Evolutionary conservation across 2,329 filamentous ascomycete genomes (phyloP).

Genomic region (Penicillium nordicum): DNA sequence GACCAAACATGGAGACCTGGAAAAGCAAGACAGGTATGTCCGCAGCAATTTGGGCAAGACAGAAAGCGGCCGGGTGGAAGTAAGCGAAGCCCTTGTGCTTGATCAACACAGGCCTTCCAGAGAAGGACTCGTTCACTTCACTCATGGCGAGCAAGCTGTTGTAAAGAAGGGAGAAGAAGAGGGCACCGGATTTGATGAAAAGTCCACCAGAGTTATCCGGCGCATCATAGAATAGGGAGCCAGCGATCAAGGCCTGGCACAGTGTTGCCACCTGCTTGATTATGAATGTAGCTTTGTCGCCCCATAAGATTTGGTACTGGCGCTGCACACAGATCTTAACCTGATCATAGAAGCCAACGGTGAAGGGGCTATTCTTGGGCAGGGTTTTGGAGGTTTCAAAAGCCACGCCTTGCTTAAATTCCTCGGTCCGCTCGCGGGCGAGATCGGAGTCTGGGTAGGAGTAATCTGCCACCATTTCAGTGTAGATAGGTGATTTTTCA

Average conservation of each 20-base stretch:
- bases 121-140: constrained; percentile 63
- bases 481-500: constrained; percentile 50
- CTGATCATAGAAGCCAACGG: constrained; percentile 54
- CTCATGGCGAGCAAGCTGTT: constrained; percentile 62
- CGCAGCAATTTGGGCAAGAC: constrained; percentile 44
- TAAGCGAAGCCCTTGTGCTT: constrained; percentile 59
- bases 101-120: constrained; percentile 56
- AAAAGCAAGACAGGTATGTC: constrained; percentile 57
- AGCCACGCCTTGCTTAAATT: constrained; percentile 54
- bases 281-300: constrained; percentile 61
- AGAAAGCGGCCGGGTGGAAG: constrained; percentile 53
- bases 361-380: constrained; percentile 54
- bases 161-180: constrained; percentile 63
- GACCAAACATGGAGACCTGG: constrained; percentile 57
- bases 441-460: constrained; percentile 52
- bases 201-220: constrained; percentile 57
- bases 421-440: constrained; percentile 49
- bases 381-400: constrained; percentile 56
- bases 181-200: constrained; percentile 61
- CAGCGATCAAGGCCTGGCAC: constrained; percentile 59
- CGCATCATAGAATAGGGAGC: constrained; percentile 66
- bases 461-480: constrained; percentile 55
- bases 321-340: constrained; percentile 55
- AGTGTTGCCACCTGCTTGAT: constrained; percentile 61
- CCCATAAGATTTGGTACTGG: constrained; percentile 64